Evolutionary conservation across 768 basidiomycete species (phyloP).

Genomic region (Lactarius hengduanensis): DNA sequence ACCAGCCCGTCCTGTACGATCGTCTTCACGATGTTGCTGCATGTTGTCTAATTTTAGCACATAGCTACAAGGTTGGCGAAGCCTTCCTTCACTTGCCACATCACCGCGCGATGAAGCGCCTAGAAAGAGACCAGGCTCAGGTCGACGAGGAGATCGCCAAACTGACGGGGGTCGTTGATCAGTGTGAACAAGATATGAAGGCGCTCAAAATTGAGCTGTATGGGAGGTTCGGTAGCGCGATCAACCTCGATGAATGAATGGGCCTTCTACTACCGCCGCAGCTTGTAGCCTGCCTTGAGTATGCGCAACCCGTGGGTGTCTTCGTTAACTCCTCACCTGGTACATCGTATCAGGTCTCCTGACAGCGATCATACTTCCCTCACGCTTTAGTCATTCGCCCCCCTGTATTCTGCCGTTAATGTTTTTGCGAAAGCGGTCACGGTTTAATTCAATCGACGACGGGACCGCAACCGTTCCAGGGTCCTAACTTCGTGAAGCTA

Average conservation of each 20-base stretch:
- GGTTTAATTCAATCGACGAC: neutral
- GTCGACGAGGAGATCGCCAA: constrained; percentile 55
- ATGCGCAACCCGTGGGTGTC: neutral
- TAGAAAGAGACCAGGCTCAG: constrained; percentile 65
- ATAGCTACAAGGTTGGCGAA: constrained; percentile 87
- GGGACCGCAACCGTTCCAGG: neutral
- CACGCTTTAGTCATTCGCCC: neutral
- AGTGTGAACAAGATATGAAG: constrained; percentile 76
- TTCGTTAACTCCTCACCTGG: neutral
- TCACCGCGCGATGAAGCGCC: constrained; percentile 61
- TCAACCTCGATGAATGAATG: constrained; percentile 81
- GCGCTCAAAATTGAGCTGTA: constrained; percentile 77
- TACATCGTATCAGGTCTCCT: neutral
- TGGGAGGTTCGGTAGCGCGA: constrained; percentile 89
- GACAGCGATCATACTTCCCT: neutral
- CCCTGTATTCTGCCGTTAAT: neutral
- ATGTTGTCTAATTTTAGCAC: neutral
- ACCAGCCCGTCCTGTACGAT: constrained; percentile 71
- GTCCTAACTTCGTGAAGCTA: neutral
- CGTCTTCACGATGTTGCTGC: constrained; percentile 8
- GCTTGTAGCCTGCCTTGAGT: neutral
- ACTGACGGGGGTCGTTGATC: constrained; percentile 52
- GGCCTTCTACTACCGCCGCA: neutral
- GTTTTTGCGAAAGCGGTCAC: neutral
- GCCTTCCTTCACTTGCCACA: constrained; percentile 81